Evolutionary conservation across 1,139 yeast species (phyloP).

Genomic region (Scheffersomyces titani): DNA sequence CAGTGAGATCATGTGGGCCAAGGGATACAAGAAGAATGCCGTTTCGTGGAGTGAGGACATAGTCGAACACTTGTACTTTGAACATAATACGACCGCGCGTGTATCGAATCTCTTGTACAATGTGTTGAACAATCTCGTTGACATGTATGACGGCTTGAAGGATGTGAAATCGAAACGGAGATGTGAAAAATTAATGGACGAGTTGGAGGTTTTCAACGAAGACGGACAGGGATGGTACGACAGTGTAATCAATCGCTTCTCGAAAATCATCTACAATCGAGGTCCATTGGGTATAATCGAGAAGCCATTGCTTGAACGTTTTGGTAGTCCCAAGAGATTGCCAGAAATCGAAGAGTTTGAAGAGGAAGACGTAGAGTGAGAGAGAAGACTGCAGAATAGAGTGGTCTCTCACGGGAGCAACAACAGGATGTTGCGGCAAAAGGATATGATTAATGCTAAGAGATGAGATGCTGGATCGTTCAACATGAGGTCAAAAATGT

Average conservation of each 20-base stretch:
- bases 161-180: conserved; percentile 27
- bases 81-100: conserved; percentile 27
- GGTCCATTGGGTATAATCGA: conserved; percentile 49
- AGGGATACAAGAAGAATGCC: conserved; percentile 54
- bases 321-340: conserved; percentile 35
- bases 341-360: conserved; percentile 47
- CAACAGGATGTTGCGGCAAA: neutral
- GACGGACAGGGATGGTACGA: conserved; percentile 34
- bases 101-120: conserved; percentile 32
- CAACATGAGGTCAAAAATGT: neutral
- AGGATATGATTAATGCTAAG: too few relatives aligned
- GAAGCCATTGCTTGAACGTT: conserved; percentile 41
- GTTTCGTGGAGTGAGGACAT: conserved; percentile 65
- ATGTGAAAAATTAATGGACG: conserved; percentile 28
- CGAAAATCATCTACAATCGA: conserved; percentile 39
- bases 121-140: conserved; percentile 32
- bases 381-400: neutral
- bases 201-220: conserved; percentile 16
- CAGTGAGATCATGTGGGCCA: conserved; percentile 66
- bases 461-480: neutral
- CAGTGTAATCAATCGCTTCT: conserved; percentile 32
- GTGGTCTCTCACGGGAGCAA: neutral
- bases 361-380: conserved; percentile 39
- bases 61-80: conserved; percentile 37
- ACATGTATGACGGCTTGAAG: conserved; percentile 32